Percentiles rank a stretch among this genome's conserved stretches.
These are phyloP conservation scores for Amylocystis lapponica DNA, from an alignment of 768 basidiomycete genomes.

Conservation along the genomic window DNA sequence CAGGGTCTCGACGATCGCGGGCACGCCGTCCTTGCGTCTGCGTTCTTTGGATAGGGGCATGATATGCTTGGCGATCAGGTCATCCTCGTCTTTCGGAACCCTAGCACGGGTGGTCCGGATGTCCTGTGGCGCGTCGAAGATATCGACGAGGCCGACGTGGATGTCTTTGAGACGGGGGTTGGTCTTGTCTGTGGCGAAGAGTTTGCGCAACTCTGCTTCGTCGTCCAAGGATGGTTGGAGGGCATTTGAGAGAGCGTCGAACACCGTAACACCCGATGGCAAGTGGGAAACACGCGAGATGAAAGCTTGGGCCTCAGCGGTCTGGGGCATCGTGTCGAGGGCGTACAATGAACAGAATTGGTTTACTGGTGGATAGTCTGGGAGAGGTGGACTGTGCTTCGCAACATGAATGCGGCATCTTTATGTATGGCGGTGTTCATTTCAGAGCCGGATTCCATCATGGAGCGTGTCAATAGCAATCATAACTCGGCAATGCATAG, in stretches of 20 bases:
- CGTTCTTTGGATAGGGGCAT: conserved; percentile 43
- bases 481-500: no score
- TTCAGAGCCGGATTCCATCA: no score
- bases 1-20: conserved; percentile 41
- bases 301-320: conserved; percentile 23
- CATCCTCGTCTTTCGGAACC: conserved; percentile 38
- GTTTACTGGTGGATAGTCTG: no score
- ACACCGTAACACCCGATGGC: conserved; percentile 16
- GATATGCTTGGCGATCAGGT: conserved; percentile 42
- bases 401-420: no score
- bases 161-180: conserved; percentile 41
- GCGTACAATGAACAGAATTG: no score
- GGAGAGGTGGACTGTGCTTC: no score
- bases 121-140: conserved; percentile 44
- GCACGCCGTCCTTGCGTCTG: conserved; percentile 44
- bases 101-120: conserved; percentile 48
- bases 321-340: conserved; percentile 25
- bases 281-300: conserved; percentile 19
- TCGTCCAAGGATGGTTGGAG: conserved; percentile 53
- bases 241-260: conserved; percentile 27
- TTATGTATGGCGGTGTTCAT: no score
- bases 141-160: conserved; percentile 53
- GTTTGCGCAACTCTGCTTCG: conserved; percentile 47
- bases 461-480: no score
- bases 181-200: conserved; percentile 49